A percentile compares a stretch with the other conserved stretches of the same genome.
These are phyloP conservation scores for Fusarium mangiferae DNA, from an alignment of 2,329 filamentous ascomycete species.

Conservation along the genomic window DNA sequence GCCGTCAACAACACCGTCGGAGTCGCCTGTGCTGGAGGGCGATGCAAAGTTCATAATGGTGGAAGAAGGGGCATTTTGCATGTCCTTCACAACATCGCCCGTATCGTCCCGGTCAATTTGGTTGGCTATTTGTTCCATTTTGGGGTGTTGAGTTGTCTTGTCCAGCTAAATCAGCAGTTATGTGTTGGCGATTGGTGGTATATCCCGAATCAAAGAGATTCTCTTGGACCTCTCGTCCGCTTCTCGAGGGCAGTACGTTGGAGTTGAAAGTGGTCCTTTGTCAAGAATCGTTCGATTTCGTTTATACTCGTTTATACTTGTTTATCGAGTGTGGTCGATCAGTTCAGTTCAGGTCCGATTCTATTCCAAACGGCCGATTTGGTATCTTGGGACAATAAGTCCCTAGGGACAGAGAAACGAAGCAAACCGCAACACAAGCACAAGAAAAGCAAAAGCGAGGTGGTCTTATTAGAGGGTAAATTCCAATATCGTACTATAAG, in stretches of 20 bases:
- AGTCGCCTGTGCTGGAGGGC: not conserved
- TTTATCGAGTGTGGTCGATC: not conserved
- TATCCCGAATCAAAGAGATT: not conserved
- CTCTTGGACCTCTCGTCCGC: not conserved
- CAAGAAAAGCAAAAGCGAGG: conserved; percentile 1
- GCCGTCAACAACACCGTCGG: not conserved
- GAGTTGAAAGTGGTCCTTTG: not conserved
- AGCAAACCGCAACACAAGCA: not conserved
- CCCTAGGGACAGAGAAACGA: conserved; percentile 12
- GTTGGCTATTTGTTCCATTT: conserved; percentile 26
- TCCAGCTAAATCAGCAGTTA: not conserved
- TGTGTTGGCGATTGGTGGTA: not conserved
- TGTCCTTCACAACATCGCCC: not conserved
- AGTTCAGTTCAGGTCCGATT: not conserved
- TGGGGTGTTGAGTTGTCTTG: not conserved
- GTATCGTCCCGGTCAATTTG: not conserved
- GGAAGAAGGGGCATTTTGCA: not conserved
- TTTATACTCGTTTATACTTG: not conserved
- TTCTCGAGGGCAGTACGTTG: not conserved
- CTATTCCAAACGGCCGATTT: not conserved
- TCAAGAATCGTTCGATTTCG: conserved; percentile 11
- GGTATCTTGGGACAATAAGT: conserved; percentile 13
- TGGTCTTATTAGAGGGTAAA: not conserved
- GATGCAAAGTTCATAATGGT: not conserved
- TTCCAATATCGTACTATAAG: not conserved